These are phyloP conservation scores for Melanopsichium pennsylvanicum DNA, from an alignment of 1,284 basidiomycete species.

Conservation along the genomic window DNA sequence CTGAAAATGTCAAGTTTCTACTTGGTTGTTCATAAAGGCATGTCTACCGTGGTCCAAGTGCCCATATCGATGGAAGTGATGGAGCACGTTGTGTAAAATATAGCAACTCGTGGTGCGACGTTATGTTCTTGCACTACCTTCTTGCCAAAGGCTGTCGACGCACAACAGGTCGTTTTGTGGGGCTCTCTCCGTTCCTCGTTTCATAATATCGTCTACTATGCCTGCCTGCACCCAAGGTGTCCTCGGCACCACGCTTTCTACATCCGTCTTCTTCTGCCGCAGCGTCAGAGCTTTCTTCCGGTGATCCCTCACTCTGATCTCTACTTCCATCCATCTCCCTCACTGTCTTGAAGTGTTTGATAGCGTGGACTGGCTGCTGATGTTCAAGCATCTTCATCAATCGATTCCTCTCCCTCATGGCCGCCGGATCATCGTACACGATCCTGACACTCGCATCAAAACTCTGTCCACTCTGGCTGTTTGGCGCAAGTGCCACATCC, in stretches of 20 bases:
- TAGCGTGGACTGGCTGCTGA: no score
- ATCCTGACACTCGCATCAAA: conserved; percentile 41
- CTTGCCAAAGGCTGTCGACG: conserved; percentile 38
- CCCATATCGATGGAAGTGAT: no score
- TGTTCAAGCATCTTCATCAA: conserved; percentile 45
- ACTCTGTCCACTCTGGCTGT: conserved; percentile 7
- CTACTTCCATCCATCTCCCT: not conserved
- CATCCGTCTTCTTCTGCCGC: not conserved
- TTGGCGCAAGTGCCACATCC: conserved; percentile 5
- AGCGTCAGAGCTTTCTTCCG: not conserved
- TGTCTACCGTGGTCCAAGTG: no score
- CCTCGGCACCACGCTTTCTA: conserved; percentile 16
- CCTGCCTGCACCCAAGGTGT: conserved; percentile 20
- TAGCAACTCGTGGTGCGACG: no score
- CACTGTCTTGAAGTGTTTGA: conserved; percentile 2
- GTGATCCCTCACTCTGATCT: not conserved
- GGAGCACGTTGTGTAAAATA: no score
- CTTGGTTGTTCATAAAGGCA: not conserved
- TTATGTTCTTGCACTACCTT: conserved; percentile 4
- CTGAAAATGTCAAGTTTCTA: not conserved
- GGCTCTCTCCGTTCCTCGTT: conserved; percentile 37
- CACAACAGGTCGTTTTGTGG: conserved; percentile 36
- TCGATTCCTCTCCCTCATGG: conserved; percentile 31
- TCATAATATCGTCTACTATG: conserved; percentile 17
- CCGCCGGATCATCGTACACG: conserved; percentile 54